Evolutionary conservation across 2,329 filamentous ascomycete species (phyloP), one percentile per base, ranked within the genome.

Genomic region (Chaetomiaceae sp.): DNA sequence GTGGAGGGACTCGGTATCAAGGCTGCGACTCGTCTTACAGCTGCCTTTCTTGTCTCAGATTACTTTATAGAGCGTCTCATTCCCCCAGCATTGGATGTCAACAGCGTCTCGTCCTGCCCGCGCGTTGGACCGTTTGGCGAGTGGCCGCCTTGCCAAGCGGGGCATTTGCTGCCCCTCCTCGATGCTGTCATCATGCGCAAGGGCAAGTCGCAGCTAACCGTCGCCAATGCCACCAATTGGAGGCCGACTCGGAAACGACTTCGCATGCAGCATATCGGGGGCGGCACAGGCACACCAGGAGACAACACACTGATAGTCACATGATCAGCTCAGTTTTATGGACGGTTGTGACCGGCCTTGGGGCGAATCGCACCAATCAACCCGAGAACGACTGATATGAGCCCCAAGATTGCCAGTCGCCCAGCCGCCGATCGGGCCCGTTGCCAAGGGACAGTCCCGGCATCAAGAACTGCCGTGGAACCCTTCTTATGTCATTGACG

Each of bases 151-250:
- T 30, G 38, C 40, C 51, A 44, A 50, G 54, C 54, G 54, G 54
- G 54, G 54, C 51, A 48, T 23, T 13, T 47, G n/a, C 20, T 58
- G 49, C 56, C 53, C 56, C 56, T 58, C 53, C 46, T 47, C 49
- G 25, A 56, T 56, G 56, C 36, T 58, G 56, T 56, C 56, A 56
- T 58, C 53, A 43, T 55, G 53, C 53, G 27, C 45, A 32, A 20
- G 38, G 36, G 5, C 41, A 27, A 50, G 38, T 38, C 53, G 45
- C 36, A 53, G 47, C 27, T 18, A 51, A 29, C 43, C 38, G 33
- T 40, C 16, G 32, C 34, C 33, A 33, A 38, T 29, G 11, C 48
- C 50, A 30, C 54, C 36, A 42, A 51, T 53, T 45, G 48, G 40
- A 46, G 5, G 21, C 23, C 23, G 14, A 18, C 34, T 25, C 23